Base-by-base conservation (phyloP, 495 filamentous ascomycete genomes). In the Penicillium herquei region DNA sequence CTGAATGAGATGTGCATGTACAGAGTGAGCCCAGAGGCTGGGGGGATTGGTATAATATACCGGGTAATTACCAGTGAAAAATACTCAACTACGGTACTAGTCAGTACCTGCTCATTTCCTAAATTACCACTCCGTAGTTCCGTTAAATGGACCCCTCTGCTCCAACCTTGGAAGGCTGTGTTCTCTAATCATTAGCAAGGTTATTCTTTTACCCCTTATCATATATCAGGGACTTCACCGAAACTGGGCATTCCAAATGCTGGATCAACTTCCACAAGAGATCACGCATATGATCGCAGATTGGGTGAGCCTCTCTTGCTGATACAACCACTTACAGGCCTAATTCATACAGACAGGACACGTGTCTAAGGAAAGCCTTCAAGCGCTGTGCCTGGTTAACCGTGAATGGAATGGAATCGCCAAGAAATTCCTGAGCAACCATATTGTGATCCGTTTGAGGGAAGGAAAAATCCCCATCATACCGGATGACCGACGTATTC, bases 231-330 rank as follows among this genome's bases (percentile, higher is more conserved):
- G 21, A 4, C 21, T 4, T 1, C 4, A 26, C 21, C 21, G 4
- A 26, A 26, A 26, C 1, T 26, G 1, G 21, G 42, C 26, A 26
- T 6, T 45, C 16, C 0, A 7, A 45, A 45, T 7, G 42, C 26
- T 45, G 42, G 16, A 45, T 45, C 42, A 45, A 0, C 16, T 45
- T 30, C 42, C 42, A 45, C 42, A 30, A 17, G 42, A 45, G 42
- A 45, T 45, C 16, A 45, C 16, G 42, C 42, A 45, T 45, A 45
- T 45, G 0, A 45, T 45, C 16, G 42, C 42, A 16, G 42, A 45
- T 45, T 45, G 42, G 42, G 42, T 45, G 42, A 45, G 42, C 42
- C 0, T 45, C 42, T 45, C 17, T 45, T 45, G n/a, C 13, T 45
- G 42, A 45, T 30, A 16, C 26, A 45, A 45, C 2, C 26, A 45